Base-by-base conservation (phyloP, 179 eudicot species). In the Amaranthus tricolor region DNA sequence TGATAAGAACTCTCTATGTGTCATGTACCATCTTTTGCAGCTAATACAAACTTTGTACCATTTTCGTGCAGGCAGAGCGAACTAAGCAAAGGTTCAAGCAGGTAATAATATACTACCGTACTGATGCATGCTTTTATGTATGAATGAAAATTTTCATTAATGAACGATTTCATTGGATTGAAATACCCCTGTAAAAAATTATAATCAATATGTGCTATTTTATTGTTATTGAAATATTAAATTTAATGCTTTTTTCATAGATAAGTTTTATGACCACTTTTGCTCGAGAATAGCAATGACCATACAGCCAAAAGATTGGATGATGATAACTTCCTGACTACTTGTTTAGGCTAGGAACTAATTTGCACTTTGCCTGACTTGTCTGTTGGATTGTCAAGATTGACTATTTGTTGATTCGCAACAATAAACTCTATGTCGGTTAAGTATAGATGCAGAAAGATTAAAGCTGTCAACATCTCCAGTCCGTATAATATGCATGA, bases 21-120 rank as follows among this genome's bases (percentile, higher is more conserved):
- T 15, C 20, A 14, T 8, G 8, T 68, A 19, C 7, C 20, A 21
- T 24, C 50, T 51, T 62, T 80, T 56, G 51, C 16, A 49, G 52
- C 78, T 82, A 19, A 81, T 64, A 52, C 49, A 12, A 6, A 16
- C 49, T 71, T 72, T 77, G 52, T 77, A 53, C 31, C 66, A 40
- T 67, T 71, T 74, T 80, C 24, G 50, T 75, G 71, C 91, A 91
- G 97, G 89, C 57, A 51, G 87, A 82, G 73, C 78, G 84, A 72
- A 84, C 81, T 15, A 88, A 80, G 79, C 82, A 85, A 74, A 83
- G 94, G 77, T 83, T 76, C 57, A 84, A 83, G 73, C 89, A 83
- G 94, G 96, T 91, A 86, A 76, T 64, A 31, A 31, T 43, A 19
- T 14, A 21, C 72, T 59, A 62, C 50, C 51, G 51, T 45, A 52